phyloP scores from a whole-genome alignment of 2,329 filamentous ascomycete genomes.

The Emericellopsis atlantica region DNA sequence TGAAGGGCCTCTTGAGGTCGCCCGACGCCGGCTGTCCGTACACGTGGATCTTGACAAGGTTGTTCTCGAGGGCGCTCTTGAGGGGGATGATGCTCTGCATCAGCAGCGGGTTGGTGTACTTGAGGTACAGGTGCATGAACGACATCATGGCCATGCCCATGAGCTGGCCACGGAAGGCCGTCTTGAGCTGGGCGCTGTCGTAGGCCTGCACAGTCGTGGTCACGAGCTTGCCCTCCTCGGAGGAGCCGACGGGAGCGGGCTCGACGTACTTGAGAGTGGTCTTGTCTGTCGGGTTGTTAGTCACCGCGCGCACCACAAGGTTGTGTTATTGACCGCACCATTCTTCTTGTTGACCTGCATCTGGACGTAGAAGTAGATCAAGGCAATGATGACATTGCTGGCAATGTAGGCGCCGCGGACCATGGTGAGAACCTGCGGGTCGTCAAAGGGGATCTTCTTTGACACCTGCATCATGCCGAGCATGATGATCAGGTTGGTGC shows the following conservation, averaged over 20 bases:
- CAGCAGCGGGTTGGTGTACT: slow-evolving; percentile 97
- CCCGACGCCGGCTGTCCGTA: slow-evolving; percentile 77
- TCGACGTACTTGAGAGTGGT: slow-evolving; percentile 98
- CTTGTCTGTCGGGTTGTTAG: slow-evolving; percentile 49
- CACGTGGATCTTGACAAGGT: slow-evolving; percentile 91
- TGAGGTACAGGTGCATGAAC: slow-evolving; percentile 98
- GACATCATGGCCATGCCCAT: slow-evolving; percentile 98
- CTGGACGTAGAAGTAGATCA: slow-evolving; percentile 78
- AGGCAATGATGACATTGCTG: slow-evolving; percentile 70
- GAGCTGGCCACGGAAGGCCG: slow-evolving; percentile 76
- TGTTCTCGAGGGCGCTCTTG: slow-evolving; percentile 90
- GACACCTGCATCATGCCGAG: slow-evolving; percentile 97
- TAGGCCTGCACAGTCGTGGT: slow-evolving; percentile 96
- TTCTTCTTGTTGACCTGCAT: slow-evolving; percentile 89
- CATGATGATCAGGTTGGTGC: slow-evolving; percentile 88
- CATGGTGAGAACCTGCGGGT: slow-evolving; percentile 49
- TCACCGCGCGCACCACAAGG: not conserved
- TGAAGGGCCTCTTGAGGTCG: slow-evolving; percentile 94
- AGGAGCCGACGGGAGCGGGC: slow-evolving; percentile 81
- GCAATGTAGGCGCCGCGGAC: slow-evolving; percentile 41
- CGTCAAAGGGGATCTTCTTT: slow-evolving; percentile 90
- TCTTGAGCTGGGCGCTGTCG: slow-evolving; percentile 75
- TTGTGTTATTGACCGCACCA: slow-evolving; percentile 47
- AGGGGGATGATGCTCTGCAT: slow-evolving; percentile 98
- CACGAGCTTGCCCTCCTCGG: slow-evolving; percentile 89